Percentiles rank a stretch among this genome's conserved stretches.
These are phyloP conservation scores for Trichoderma gamsii DNA, from an alignment of 495 filamentous ascomycete species.

Conservation along the genomic window DNA sequence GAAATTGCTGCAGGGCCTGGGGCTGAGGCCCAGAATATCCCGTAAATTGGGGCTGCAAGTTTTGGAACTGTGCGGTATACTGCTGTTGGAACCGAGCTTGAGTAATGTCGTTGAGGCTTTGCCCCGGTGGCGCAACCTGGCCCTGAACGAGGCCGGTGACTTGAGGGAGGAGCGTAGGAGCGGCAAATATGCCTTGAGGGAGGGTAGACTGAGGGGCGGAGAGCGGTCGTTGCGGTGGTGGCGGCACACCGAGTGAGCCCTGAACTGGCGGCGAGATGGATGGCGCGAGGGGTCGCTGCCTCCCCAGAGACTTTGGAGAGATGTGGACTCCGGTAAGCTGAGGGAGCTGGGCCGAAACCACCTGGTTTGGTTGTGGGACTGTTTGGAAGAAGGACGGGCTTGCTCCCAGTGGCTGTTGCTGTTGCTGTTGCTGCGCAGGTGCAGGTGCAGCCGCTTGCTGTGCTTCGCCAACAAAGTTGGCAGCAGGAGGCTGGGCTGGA, in stretches of 20 bases:
- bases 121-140: constrained; percentile 62
- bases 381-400: constrained; percentile 46
- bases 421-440: constrained; percentile 25
- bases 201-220: constrained; percentile 85
- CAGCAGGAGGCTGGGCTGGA: constrained; percentile 42
- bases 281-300: constrained; percentile 70
- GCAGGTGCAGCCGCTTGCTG: constrained; percentile 37
- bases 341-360: not conserved
- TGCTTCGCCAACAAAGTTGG: constrained; percentile 33
- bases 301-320: constrained; percentile 38
- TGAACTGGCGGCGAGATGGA: constrained; percentile 48
- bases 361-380: constrained; percentile 28
- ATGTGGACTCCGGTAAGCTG: constrained; percentile 37
- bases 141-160: constrained; percentile 63
- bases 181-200: constrained; percentile 58
- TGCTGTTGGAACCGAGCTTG: constrained; percentile 61
- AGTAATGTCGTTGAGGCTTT: constrained; percentile 65
- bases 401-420: constrained; percentile 41
- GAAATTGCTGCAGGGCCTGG: constrained; percentile 24
- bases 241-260: constrained; percentile 63
- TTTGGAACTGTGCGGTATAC: constrained; percentile 31
- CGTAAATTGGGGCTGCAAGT: constrained; percentile 25
- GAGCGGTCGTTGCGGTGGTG: constrained; percentile 74
- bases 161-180: constrained; percentile 75
- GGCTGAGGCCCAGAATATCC: constrained; percentile 23